Base-by-base conservation (phyloP, 805 yeast species). In the Monosporozyma aquatica region DNA sequence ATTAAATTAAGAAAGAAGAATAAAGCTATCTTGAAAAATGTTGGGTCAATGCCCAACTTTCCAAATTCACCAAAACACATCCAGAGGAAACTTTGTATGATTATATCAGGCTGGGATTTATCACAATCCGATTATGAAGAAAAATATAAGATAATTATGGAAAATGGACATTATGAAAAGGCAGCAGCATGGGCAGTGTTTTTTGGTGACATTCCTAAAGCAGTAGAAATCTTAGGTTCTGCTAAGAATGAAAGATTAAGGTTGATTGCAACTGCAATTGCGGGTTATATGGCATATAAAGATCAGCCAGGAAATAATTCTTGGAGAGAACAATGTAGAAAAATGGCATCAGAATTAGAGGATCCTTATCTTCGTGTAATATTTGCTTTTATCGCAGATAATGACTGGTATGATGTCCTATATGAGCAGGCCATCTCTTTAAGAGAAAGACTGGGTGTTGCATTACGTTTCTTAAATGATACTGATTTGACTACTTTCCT, bases 121-220 rank as follows among this genome's bases (percentile, higher is more conserved):
- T 79, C 87, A 2, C 74, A 75, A 14, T 66, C 74, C 21, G 95
- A 86, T 56, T 71, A 87, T 47, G 95, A 87, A 49, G 78, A 74
- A 30, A 78, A 81, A 47, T 71, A 84, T 30, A 63, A 65, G 18
- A 67, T 69, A 32, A 68, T 90, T 32, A 75, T 80, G 18, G 61
- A 65, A 0, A 60, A 66, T 13, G 87, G 83, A 0, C 73, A 75
- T 45, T 74, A 74, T 47, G 95, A 87, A 47, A 80, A 90, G 56
- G 97, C 98, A 1, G 98, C 97, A 1, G 97, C 95, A 0, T 86
- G 95, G 95, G 97, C 97, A 0, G 89, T 87, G 0, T 90, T 90
- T 61, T 90, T 86, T 57, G 96, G 95, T 6, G 85, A 87, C 59
- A 83, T 90, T 2, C 72, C 75, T 2, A 72, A 78, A 39, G 95